Conservation (phyloP, 345 rosid genomes). For the Cardamine occulta region DNA sequence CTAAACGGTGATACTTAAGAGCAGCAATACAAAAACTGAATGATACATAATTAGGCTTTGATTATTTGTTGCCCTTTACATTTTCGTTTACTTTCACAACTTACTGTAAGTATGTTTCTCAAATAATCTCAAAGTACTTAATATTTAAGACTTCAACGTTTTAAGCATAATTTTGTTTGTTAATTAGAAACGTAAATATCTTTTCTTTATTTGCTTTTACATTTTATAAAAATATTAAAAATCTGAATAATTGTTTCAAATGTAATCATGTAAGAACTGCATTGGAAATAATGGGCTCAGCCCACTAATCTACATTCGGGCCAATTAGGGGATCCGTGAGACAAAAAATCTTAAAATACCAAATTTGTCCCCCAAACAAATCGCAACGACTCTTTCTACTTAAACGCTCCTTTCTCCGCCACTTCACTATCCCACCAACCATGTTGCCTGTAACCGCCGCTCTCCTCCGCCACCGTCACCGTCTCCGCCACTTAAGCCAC, state of each 20-base stretch:
- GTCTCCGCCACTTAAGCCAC: conserved; percentile 25
- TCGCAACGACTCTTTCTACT: background rate
- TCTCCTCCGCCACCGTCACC: conserved; percentile 43
- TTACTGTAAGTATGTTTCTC: background rate
- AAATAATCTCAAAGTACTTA: background rate
- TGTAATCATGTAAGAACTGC: background rate
- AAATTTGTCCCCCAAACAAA: conserved; percentile 18
- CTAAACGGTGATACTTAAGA: background rate
- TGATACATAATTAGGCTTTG: background rate
- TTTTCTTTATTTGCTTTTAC: background rate
- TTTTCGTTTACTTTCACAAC: background rate
- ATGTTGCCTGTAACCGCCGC: conserved; percentile 41
- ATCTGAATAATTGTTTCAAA: background rate
- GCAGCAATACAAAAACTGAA: background rate
- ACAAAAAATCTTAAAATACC: background rate
- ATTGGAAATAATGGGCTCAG: background rate
- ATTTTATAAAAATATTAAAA: too few relatives aligned
- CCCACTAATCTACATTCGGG: background rate
- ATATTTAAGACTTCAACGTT: background rate
- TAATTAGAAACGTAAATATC: background rate
- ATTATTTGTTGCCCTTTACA: background rate
- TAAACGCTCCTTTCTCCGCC: conserved; percentile 2
- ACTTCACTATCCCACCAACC: conserved; percentile 11
- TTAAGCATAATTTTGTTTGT: background rate
- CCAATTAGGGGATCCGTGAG: background rate